These are phyloP conservation scores for Stevia rebaudiana DNA, from an alignment of 140 eudicot genomes.

Conservation along the genomic window DNA sequence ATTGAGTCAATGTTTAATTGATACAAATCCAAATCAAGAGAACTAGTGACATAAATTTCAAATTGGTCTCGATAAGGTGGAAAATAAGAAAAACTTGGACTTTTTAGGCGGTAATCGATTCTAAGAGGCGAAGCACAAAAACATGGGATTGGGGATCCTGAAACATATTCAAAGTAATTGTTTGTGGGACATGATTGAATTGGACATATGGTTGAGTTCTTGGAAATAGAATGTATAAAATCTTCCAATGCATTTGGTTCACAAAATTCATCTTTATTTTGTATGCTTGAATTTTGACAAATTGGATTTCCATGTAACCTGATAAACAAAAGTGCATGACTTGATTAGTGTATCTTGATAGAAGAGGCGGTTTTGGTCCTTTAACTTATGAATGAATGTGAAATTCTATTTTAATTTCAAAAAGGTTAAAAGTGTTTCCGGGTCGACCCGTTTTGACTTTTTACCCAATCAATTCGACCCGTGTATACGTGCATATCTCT, in stretches of 20 bases:
- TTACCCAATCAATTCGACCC: background rate
- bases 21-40: conserved; percentile 44
- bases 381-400: background rate
- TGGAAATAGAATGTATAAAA: conserved; percentile 9
- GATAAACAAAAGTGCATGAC: conserved; percentile 13
- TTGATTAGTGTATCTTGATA: background rate
- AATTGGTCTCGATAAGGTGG: conserved; percentile 47
- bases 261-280: conserved; percentile 45
- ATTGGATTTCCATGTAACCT: conserved; percentile 75
- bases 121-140: conserved; percentile 86
- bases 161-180: conserved; percentile 49
- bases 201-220: conserved; percentile 42
- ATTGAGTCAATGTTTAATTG: conserved; percentile 54
- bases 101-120: conserved; percentile 67
- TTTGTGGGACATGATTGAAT: conserved; percentile 56
- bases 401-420: background rate
- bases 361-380: background rate
- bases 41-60: conserved; percentile 41
- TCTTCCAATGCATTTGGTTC: conserved; percentile 35
- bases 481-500: background rate
- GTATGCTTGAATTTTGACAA: conserved; percentile 46
- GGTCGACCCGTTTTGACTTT: background rate
- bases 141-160: conserved; percentile 55
- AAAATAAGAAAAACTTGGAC: conserved; percentile 78
- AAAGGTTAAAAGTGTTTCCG: background rate